phyloP scores from a whole-genome alignment of 176 grass and related monocot species.

The Aechmea fasciata region DNA sequence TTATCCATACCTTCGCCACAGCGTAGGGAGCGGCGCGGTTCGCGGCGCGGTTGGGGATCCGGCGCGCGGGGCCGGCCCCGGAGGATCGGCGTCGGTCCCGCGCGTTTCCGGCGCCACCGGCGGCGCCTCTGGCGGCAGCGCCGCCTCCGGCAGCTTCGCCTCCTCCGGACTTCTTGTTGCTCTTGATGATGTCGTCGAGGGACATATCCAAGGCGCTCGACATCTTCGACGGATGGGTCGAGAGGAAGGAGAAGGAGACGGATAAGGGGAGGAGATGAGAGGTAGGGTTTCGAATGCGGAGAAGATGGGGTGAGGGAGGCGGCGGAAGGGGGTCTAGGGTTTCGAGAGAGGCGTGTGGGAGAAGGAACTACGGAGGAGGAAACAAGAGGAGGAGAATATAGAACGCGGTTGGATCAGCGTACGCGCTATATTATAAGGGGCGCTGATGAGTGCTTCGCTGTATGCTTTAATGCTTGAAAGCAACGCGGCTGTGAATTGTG shows the following conservation, averaged over 20 bases:
- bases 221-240: slow-evolving; percentile 27
- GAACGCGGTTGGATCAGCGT: too few species aligned
- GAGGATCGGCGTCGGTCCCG: slow-evolving; percentile 26
- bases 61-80: slow-evolving; percentile 45
- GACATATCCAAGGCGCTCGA: slow-evolving; percentile 85
- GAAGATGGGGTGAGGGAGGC: neutral
- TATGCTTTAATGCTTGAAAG: too few species aligned
- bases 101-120: slow-evolving; percentile 29
- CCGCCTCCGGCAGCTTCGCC: slow-evolving; percentile 15
- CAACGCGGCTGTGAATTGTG: too few species aligned
- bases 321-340: neutral
- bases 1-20: slow-evolving; percentile 55
- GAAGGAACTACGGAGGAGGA: too few species aligned
- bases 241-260: slow-evolving; percentile 19
- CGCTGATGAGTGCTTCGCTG: too few species aligned
- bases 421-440: too few species aligned
- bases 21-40: slow-evolving; percentile 73
- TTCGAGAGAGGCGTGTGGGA: too few species aligned
- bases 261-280: neutral
- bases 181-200: slow-evolving; percentile 96
- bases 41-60: slow-evolving; percentile 53
- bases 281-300: neutral
- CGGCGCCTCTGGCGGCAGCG: slow-evolving; percentile 21
- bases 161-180: slow-evolving; percentile 72
- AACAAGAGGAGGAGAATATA: too few species aligned